Evolutionary conservation across 805 yeast species (phyloP).

Genomic region (Kockiozyma suomiensis): DNA sequence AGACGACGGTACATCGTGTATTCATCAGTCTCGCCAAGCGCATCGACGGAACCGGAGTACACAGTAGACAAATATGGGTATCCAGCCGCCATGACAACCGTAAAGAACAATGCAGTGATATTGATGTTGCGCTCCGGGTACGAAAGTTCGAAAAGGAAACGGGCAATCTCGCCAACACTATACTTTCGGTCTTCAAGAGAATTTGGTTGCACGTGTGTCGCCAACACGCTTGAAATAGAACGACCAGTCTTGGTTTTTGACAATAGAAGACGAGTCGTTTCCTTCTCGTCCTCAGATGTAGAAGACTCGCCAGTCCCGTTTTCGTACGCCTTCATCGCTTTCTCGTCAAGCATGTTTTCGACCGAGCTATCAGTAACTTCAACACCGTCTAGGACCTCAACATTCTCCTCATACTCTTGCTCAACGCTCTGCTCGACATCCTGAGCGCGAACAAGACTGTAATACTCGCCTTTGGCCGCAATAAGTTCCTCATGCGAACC

Average conservation of each 20-base stretch:
- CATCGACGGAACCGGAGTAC: constrained; percentile 42
- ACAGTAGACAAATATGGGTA: constrained; percentile 43
- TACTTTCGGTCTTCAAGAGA: constrained; percentile 10
- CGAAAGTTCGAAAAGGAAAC: constrained; percentile 18
- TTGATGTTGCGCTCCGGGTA: constrained; percentile 26
- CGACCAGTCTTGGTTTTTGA: constrained; percentile 24
- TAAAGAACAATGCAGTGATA: constrained; percentile 21
- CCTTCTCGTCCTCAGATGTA: constrained; percentile 18
- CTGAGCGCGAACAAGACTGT: constrained; percentile 39
- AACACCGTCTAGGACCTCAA: constrained; percentile 19
- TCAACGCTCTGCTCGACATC: constrained; percentile 28
- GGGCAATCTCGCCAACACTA: constrained; percentile 13
- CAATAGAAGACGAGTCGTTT: constrained; percentile 13
- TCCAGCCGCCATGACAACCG: constrained; percentile 30
- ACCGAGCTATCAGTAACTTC: constrained; percentile 15
- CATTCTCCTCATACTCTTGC: constrained; percentile 14
- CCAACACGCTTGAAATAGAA: constrained; percentile 25
- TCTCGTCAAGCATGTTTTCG: constrained; percentile 27
- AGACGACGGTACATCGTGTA: constrained; percentile 42
- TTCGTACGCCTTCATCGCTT: constrained; percentile 14
- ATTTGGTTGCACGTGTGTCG: not conserved
- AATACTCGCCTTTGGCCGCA: constrained; percentile 36
- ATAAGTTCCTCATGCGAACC: constrained; percentile 43
- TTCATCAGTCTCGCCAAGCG: constrained; percentile 41
- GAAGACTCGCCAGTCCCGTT: constrained; percentile 5